These are phyloP conservation scores for Musa itinerans DNA, from an alignment of 176 grass and related monocot genomes.

Conservation along the genomic window DNA sequence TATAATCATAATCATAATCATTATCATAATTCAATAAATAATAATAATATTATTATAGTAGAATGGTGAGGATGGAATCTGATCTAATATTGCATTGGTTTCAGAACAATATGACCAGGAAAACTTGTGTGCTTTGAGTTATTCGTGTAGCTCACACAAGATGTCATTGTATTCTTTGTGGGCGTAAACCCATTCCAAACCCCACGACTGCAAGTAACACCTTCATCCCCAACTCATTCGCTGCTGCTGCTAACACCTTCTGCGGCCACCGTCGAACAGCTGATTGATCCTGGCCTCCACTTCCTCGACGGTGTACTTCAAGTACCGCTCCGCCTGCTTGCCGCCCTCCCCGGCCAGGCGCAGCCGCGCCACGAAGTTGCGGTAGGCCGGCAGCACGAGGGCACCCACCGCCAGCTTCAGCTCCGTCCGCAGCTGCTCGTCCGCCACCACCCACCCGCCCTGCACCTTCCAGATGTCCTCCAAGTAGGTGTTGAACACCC, in stretches of 20 bases:
- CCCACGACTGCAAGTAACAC: too few species aligned
- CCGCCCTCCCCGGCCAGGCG: conserved; percentile 36
- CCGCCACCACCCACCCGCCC: conserved; percentile 49
- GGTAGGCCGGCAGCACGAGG: conserved; percentile 56
- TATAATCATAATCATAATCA: too few species aligned
- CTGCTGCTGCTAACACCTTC: neutral
- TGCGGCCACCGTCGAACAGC: conserved; percentile 46
- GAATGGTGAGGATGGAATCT: too few species aligned
- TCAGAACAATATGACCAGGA: too few species aligned
- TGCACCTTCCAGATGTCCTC: conserved; percentile 65
- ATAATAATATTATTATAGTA: too few species aligned
- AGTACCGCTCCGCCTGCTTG: conserved; percentile 33
- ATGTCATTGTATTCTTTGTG: too few species aligned
- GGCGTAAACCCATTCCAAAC: too few species aligned
- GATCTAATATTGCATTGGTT: too few species aligned
- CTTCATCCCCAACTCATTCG: too few species aligned
- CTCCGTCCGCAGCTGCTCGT: conserved; percentile 57
- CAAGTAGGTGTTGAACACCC: conserved; percentile 63
- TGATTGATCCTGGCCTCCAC: conserved; percentile 56
- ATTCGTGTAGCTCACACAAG: too few species aligned
- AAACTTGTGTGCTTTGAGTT: too few species aligned
- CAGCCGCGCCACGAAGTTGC: conserved; percentile 44
- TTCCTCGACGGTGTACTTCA: conserved; percentile 69
- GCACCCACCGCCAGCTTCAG: conserved; percentile 40
- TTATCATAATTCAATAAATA: too few species aligned